These are phyloP conservation scores for Botrytis fragariae DNA, from an alignment of 2,329 filamentous ascomycete species.

Conservation along the genomic window DNA sequence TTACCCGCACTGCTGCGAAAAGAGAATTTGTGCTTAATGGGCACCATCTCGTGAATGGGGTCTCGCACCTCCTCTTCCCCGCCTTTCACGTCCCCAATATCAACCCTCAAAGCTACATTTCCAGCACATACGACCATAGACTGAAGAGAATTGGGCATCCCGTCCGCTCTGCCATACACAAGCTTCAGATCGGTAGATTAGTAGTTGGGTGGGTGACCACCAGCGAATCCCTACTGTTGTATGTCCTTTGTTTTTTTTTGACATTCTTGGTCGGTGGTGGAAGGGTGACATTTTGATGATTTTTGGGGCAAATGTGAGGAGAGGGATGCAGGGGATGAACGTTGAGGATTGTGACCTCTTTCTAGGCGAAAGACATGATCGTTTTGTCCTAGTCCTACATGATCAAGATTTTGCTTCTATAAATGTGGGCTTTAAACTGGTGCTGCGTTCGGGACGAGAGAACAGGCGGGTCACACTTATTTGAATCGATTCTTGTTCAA, in stretches of 20 bases:
- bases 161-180: background rate
- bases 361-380: background rate
- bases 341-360: too few species aligned
- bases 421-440: background rate
- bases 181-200: background rate
- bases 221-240: background rate
- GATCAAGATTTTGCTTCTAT: background rate
- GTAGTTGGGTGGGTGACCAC: background rate
- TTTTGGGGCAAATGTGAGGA: too few species aligned
- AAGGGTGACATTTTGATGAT: too few species aligned
- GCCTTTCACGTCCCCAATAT: accelerated
- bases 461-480: background rate
- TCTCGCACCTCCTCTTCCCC: too few species aligned
- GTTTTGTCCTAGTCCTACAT: background rate
- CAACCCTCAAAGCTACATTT: accelerated
- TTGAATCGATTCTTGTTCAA: background rate
- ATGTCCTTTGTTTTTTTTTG: too few species aligned
- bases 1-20: background rate
- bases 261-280: too few species aligned
- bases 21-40: conserved; percentile 2
- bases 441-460: background rate
- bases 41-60: background rate
- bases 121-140: background rate
- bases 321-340: too few species aligned
- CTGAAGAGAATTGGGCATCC: background rate